Base-by-base conservation (phyloP, 2,329 filamentous ascomycete species). In the Ascochyta fabae region DNA sequence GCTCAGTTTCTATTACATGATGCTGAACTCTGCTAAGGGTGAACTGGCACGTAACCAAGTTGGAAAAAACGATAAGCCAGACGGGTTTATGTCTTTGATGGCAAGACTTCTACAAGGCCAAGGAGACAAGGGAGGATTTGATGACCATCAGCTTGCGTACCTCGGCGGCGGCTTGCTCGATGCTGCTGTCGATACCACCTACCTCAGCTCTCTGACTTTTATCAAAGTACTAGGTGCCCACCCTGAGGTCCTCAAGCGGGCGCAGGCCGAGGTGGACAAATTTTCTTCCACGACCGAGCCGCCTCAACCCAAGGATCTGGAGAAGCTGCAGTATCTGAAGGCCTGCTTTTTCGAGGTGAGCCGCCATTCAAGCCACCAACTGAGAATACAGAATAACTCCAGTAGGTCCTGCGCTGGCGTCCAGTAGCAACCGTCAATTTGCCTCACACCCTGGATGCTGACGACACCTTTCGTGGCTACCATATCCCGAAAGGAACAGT, bases 401-500 rank as follows among this genome's bases (percentile, higher is more conserved):
- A 71, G n/a, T 69, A 76, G 53, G 48, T 38, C 4, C 58, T 75
- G 6, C 64, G 72, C 6, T 75, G 73, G 50, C 73, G 74, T 0
- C 63, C 70, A 0, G 73, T 78, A 0, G 72, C 72, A 0, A 75
- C 78, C 0, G 57, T 76, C 1, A 79, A 75, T 0, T 69, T 78
- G 0, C 80, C 80, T 0, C 80, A 83, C 50, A 77, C 78, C 0
- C 72, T 75, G 0, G 77, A 72, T 1, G 65, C 76, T 6, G 79
- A 83, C 34, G 80, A 84, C 49, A 67, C 71, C 2, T 83, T 81
- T 58, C 73, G 75, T 26, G 80, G 80, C 3, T 81, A 79, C 50
- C 57, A 73, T 0, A 79, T 83, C n/a, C 80, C 81, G 2, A 76
- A 76, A 16, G 78, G 77, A 1, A 62, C 64, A 1, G 48, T 48